Base-by-base conservation (phyloP, 441 rosid species). In the Geranium incanum region DNA sequence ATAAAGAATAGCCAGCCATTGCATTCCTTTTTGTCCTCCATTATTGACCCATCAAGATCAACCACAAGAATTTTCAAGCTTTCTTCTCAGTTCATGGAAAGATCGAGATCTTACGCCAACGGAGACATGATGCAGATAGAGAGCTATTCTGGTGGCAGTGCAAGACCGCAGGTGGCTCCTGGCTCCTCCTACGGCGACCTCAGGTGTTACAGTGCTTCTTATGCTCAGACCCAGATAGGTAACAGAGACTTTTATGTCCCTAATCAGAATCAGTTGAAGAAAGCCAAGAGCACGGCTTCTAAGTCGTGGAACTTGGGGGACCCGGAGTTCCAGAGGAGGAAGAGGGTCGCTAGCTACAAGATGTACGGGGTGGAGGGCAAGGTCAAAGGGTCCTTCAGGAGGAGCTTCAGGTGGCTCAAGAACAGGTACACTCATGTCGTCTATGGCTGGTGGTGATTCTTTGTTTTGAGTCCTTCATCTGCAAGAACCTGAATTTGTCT, bases 321-420 rank as follows among this genome's bases (percentile, higher is more conserved):
- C 5, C 59, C 59, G 4, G 59, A 52, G 19, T 12, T 52, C 5
- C 59, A 52, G 59, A 52, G 59, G 59, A 52, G n/a, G 59, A 52
- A 15, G n/a, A 52, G 59, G 16, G 59, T 52, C 59, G 59, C 59
- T n/a, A 52, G 59, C 59, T 52, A 52, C 59, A 52, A 52, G 59
- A 52, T 52, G 59, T 52, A 52, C 18, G 59, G 59, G 16, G n/a
- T 52, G 59, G 59, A 52, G 12, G 59, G 59, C 16, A 52, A 52
- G 59, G 59, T 52, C 59, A 52, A 52, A 52, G 59, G 59, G 16
- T 52, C 59, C 5, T 52, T 52, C 59, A 12, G 59, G 59, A 52
- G 59, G 59, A 52, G 59, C 15, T 12, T 52, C 0, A 12, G 59
- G 16, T 52, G 59, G 59, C 59, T 52, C 59, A 52, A 52, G 59